Base-by-base conservation (phyloP, 2,329 filamentous ascomycete genomes). In the Annulohypoxylon truncatum region DNA sequence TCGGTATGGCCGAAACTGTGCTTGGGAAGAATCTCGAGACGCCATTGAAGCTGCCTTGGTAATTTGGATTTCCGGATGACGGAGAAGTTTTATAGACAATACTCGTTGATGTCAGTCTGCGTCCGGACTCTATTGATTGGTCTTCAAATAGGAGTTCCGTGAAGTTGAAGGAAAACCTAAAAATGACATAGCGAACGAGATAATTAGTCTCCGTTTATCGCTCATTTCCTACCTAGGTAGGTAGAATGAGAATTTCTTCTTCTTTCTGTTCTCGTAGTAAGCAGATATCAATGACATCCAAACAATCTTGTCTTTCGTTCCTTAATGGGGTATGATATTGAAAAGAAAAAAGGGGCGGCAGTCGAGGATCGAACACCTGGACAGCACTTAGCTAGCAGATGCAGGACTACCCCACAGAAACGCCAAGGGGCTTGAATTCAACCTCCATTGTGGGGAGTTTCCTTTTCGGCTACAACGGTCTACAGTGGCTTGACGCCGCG, bases 11-110 rank as follows among this genome's bases (percentile, higher is more conserved):
- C 12, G 87, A 90, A 69, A 79, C 79, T 10, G 85, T 89, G 4
- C 81, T 92, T 26, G 90, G 90, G 4, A 84, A 84, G 66, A 79
- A 85, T 69, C 78, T 92, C 47, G 78, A 87, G 10, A 90, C 88
- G 4, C 89, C 90, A 31, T 79, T 92, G 60, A 84, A 90, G 71
- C 75, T 92, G 35, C 90, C 90, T 31, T 91, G 88, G 90, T 92
- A 66, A 61, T 44, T 67, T 38, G 38, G 42, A 46, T 31, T 28
- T 31, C 15, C 29, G 4, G 15, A 31, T 3, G 24, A 15, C 15
- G 15, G 35, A 54, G 18, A 42, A 31, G 47, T 24, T 55, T 55
- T 44, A 28, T 22, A 31, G 8, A 26, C 12, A 48, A 54, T 38
- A 33, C 15, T 29, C 40, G 29, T 42, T 53, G 53, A 55, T 53